Evolutionary conservation across 108 stramenopile species (phyloP), one percentile per base, ranked within the genome.

Genomic region (Licmophora abbreviata): DNA sequence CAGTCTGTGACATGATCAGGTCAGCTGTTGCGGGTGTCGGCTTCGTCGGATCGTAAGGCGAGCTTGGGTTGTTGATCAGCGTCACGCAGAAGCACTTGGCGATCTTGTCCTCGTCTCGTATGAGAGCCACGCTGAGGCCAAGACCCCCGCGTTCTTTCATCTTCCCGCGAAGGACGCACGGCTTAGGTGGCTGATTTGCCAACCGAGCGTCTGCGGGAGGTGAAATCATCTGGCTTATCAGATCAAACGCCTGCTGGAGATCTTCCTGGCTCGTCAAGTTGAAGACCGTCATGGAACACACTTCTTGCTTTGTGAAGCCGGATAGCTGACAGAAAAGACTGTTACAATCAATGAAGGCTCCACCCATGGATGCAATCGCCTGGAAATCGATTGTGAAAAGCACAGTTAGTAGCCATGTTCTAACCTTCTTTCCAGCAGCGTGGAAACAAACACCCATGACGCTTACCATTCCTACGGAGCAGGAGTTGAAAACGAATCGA

Each of bases 331-430:
- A 74, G 44, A 88, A 93, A 14, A 81, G 64, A 40, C 66, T 56
- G 64, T 93, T 93, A 69, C 92, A 93, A 53, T 93, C 87, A 45
- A 93, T 84, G 46, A 93, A 87, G 0, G 85, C 77, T 8, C 87
- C 92, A 41, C 87, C 92, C 81, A 93, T 85, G 0, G 87, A 81
- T 26, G 92, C 92, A 36, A 88, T 83, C 0, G 91, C 91, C 69
- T 67, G 45, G 12, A 25, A 17, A 30, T 69, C 65, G n/a, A n/a
- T n/a, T n/a, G n/a, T n/a, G n/a, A n/a, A n/a, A 11, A 58, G 51
- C n/a, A n/a, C n/a, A n/a, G n/a, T n/a, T n/a, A n/a, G n/a, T n/a
- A n/a, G n/a, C n/a, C n/a, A n/a, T n/a, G n/a, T n/a, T n/a, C n/a
- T n/a, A n/a, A n/a, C n/a, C n/a, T n/a, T n/a, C n/a, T n/a, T n/a